Evolutionary conservation across 306 rosid genomes (phyloP), one percentile per base, ranked within the genome.

Genomic region (Parietaria judaica): DNA sequence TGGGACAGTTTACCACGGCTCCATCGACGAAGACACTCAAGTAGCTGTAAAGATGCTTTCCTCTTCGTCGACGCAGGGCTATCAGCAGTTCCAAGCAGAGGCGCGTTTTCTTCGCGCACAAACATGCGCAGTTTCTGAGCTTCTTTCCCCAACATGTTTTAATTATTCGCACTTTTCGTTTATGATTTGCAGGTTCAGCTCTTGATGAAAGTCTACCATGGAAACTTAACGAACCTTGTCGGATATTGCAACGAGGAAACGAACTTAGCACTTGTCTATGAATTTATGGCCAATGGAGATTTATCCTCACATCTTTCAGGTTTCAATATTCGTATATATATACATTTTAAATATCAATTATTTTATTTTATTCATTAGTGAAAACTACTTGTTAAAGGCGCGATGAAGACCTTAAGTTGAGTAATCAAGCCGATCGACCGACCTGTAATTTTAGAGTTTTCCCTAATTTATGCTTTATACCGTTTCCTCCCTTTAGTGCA

Each of bases 21-120:
- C 55, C 41, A 17, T 74, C 37, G 83, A 76, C 14, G 72, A 61
- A 44, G 69, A 56, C 34, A 74, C 60, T 65, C 67, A 69, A 74
- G 90, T 86, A 13, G 88, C 88, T 51, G 72, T 80, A 5, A 85
- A 85, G 79, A 63, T 80, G 65, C 82, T 80, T 57, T 78, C 86
- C 6, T 31, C 60, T 36, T 63, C 84, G 7, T 60, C 88, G 16
- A 67, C 46, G 12, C 81, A 66, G 46, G 82, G 88, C 7, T 66
- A 71, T 65, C 68, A 73, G 11, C 79, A 82, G 61, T 85, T 78
- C 72, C 69, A 69, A n/a, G 76, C 83, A 54, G 88, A 85, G 84
- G 88, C 70, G 80, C 10, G 79, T 4, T 46, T 57, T 35, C 38
- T 56, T 38, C 14, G 5, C 50, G 9, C 16, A 36, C 10, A 38